Base-by-base conservation (phyloP, 768 basidiomycete genomes). In the Cystofilobasidium macerans region DNA sequence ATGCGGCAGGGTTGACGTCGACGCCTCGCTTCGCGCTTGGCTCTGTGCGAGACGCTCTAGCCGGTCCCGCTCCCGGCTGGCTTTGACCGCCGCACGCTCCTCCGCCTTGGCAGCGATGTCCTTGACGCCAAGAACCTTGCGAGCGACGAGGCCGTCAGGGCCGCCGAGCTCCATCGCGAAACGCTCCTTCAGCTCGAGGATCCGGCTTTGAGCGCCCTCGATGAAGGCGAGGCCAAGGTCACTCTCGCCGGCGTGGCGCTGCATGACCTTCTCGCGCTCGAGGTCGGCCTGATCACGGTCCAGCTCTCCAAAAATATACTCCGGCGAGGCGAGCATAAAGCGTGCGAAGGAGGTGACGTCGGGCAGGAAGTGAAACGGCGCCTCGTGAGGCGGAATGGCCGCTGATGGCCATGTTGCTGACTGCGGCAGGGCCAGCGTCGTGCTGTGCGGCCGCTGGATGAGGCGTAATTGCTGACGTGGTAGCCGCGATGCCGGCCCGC, bases 321-420 rank as follows among this genome's bases (percentile, higher is more conserved):
- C 80, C 0, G 94, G 90, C 0, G 92, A 90, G 24, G 90, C 91
- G 30, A 98, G 84, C 92, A 98, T 95, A 79, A 98, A 95, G 73
- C 89, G 91, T 24, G 92, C 82, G 75, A 87, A 95, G 43, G 79
- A 78, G 69, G 85, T 84, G 45, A 95, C 87, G 72, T 97, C 91
- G 0, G 93, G 95, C 26, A 94, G 80, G 79, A 99, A 98, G 74
- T 95, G 84, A 79, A 93, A 98, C 9, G 95, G 94, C 0, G 91
- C 89, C 72, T 92, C 86, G 70, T 93, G 89, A 24, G 91, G 88
- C 18, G 89, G 86, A 35, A 95, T 78, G 2, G 93, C 81, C 67
- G 94, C 91, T 1, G 91, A 94, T 1, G 91, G 94, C 93, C 93
- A 99, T 3, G 90, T 89, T 20, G 79, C 72, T 1, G 94, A 93